These are phyloP conservation scores for Zymoseptoria pseudotritici DNA, from an alignment of 2,329 filamentous ascomycete genomes.

Conservation along the genomic window DNA sequence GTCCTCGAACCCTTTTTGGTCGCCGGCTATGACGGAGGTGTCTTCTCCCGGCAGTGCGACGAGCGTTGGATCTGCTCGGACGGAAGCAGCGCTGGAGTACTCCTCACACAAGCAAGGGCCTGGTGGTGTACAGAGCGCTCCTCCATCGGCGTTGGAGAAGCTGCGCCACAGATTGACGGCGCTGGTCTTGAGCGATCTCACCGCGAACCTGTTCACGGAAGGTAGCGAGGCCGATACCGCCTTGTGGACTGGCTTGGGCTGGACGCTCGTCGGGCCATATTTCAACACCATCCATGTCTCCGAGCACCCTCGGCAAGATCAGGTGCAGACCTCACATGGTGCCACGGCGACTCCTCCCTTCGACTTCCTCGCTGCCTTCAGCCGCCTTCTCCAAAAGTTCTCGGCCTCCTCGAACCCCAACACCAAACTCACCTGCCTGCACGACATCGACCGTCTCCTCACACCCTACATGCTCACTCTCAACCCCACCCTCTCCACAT, in stretches of 20 bases:
- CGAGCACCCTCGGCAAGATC: background rate
- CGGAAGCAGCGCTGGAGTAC: constrained; percentile 9
- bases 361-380: constrained; percentile 67
- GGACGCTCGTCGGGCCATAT: constrained; percentile 29
- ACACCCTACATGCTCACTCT: constrained; percentile 17
- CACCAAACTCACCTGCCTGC: constrained; percentile 73
- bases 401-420: constrained; percentile 83
- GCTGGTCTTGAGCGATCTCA: constrained; percentile 80
- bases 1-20: constrained; percentile 79
- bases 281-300: constrained; percentile 7
- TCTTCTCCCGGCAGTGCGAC: constrained; percentile 57
- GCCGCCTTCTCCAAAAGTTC: constrained; percentile 73
- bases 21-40: constrained; percentile 65
- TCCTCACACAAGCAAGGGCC: constrained; percentile 3
- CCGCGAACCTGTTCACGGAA: constrained; percentile 73
- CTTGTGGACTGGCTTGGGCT: constrained; percentile 58
- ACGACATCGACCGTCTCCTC: constrained; percentile 68
- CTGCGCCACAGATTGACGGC: constrained; percentile 64
- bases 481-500: background rate
- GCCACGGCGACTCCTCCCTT: constrained; percentile 14
- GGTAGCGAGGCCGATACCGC: constrained; percentile 91
- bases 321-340: background rate
- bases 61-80: constrained; percentile 42
- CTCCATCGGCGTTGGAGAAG: constrained; percentile 42
- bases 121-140: constrained; percentile 28